Evolutionary conservation across 2,329 filamentous ascomycete genomes (phyloP), one percentile per base, ranked within the genome.

Genomic region (Diaporthe nobilis): DNA sequence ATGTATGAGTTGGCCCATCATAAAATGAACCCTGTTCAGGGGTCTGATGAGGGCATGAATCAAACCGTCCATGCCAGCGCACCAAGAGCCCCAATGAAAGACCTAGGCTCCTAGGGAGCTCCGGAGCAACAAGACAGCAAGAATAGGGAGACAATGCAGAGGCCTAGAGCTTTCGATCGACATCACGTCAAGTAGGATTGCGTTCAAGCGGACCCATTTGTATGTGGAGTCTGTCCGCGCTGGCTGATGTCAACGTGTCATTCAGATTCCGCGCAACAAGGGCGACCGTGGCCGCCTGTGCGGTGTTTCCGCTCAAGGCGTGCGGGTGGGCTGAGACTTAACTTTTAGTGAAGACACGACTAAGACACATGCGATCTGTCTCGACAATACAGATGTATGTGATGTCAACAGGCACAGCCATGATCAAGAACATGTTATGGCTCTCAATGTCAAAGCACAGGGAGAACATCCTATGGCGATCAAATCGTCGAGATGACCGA

Each of bases 211-310:
- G 44, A 68, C 63, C 63, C 63, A 68, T 49, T 37, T 17, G 31
- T 25, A 20, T 53, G 63, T 68, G 63, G 63, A 68, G 63, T 61
- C 47, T 25, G 63, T n/a, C 63, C 51, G 28, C 22, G 34, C 7
- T 25, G 22, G 47, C 22, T 49, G 31, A 39, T n/a, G 44, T 28
- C 63, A 51, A 68, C 63, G 63, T 68, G 47, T 68, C 47, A 53
- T 51, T 53, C 63, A 31, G 63, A 37, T 53, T 68, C 63, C 31
- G 63, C 63, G 7, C 44, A 39, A 37, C 47, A 68, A 53, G 44
- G 22, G 61, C 61, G 61, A 49, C 42, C 28, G 61, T 47, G 42
- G 6, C 42, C 42, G 47, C 31, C n/a, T 28, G 49, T 28, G 42
- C 42, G 13, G 25, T 39, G 49, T 42, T 68, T 53, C 63, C 63